Conservation (phyloP, 179 eudicot genomes). For the Camellia oleifera region DNA sequence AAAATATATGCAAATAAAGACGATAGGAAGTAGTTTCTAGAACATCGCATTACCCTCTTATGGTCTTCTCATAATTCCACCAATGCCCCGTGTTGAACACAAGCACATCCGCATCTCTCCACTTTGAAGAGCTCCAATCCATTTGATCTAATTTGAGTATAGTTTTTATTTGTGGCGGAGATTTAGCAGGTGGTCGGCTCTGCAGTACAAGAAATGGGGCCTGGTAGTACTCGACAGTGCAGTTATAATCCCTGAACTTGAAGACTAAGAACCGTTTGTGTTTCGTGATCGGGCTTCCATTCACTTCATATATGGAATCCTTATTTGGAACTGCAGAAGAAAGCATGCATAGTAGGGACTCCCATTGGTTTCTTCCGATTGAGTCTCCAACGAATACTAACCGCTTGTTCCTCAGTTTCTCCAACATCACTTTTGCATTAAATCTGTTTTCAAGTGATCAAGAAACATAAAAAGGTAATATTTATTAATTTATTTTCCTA, state of each 20-base stretch:
- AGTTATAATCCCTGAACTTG: conserved; percentile 68
- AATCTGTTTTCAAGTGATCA: conserved; percentile 43
- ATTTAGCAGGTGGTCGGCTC: conserved; percentile 64
- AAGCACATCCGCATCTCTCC: conserved; percentile 75
- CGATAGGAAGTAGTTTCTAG: neutral
- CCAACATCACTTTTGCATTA: conserved; percentile 64
- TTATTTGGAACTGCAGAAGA: conserved; percentile 64
- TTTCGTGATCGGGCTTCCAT: conserved; percentile 85
- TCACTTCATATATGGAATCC: conserved; percentile 67
- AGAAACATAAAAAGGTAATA: neutral
- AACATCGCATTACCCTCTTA: conserved; percentile 52
- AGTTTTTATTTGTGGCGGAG: conserved; percentile 39
- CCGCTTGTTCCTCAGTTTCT: conserved; percentile 69
- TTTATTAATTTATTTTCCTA: neutral
- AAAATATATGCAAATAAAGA: neutral
- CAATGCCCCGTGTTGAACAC: conserved; percentile 85
- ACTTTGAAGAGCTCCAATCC: conserved; percentile 71
- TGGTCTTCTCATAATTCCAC: conserved; percentile 96
- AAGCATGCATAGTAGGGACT: conserved; percentile 88
- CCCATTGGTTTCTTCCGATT: conserved; percentile 97
- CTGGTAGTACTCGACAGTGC: conserved; percentile 83
- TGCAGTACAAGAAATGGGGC: conserved; percentile 79
- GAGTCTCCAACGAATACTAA: conserved; percentile 87
- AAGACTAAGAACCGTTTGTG: conserved; percentile 78
- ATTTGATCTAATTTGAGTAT: conserved; percentile 65